Conservation (phyloP, 352 stramenopile species). For the Globisporangium uncinulatum region DNA sequence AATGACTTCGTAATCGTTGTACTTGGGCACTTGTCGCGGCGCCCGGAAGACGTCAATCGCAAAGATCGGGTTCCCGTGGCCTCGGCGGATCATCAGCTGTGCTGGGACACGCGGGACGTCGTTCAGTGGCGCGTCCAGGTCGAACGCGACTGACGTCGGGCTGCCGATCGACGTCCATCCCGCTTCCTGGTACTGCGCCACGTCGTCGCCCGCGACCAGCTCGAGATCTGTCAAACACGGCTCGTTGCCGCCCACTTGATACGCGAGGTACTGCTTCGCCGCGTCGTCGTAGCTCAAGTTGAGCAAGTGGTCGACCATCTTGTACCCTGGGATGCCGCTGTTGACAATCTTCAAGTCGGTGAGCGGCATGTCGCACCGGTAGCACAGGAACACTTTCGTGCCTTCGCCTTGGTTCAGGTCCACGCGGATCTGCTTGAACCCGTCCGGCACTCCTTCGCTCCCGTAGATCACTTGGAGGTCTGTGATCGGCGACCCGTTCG, state of each 20-base stretch:
- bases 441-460: conserved; percentile 78
- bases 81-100: conserved; percentile 67
- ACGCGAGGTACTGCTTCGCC: conserved; percentile 75
- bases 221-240: conserved; percentile 75
- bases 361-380: conserved; percentile 86
- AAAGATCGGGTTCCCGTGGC: conserved; percentile 84
- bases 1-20: conserved; percentile 88
- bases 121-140: conserved; percentile 7
- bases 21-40: conserved; percentile 77
- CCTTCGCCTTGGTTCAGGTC: conserved; percentile 84
- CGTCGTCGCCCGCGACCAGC: conserved; percentile 42
- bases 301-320: conserved; percentile 73
- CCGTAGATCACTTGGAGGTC: conserved; percentile 77
- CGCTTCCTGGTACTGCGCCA: conserved; percentile 33
- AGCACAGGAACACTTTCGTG: conserved; percentile 81
- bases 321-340: conserved; percentile 75
- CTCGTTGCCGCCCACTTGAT: conserved; percentile 79
- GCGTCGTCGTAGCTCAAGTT: conserved; percentile 62
- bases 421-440: conserved; percentile 83
- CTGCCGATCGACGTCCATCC: conserved; percentile 74
- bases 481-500: conserved; percentile 77
- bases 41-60: conserved; percentile 83
- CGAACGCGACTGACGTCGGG: conserved; percentile 32
- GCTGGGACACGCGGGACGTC: conserved; percentile 12
- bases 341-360: conserved; percentile 85